phyloP scores from a whole-genome alignment of 805 yeast species.

The Pichia ethanolica region DNA sequence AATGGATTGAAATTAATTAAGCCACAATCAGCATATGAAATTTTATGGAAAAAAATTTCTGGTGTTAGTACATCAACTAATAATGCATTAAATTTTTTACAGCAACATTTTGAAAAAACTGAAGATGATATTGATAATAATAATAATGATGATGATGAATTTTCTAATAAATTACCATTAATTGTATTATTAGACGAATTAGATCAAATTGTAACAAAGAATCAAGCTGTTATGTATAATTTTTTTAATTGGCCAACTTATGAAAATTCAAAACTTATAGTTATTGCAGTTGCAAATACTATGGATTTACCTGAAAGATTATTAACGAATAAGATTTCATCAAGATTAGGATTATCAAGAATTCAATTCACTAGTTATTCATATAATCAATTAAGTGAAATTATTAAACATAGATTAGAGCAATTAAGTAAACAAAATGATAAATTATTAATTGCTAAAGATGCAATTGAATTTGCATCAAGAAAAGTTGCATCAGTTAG shows the following conservation, averaged over 20 bases:
- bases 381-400: slow-evolving; percentile 64
- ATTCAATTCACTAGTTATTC: slow-evolving; percentile 87
- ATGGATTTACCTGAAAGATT: slow-evolving; percentile 94
- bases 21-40: slow-evolving; percentile 77
- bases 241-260: slow-evolving; percentile 97
- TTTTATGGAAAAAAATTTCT: slow-evolving; percentile 69
- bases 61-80: slow-evolving; percentile 52
- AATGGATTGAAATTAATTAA: slow-evolving; percentile 81
- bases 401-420: slow-evolving; percentile 65
- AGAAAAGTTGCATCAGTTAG: slow-evolving; percentile 93
- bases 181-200: slow-evolving; percentile 85
- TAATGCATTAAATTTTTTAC: slow-evolving; percentile 61
- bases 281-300: slow-evolving; percentile 91
- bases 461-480: slow-evolving; percentile 87
- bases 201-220: slow-evolving; percentile 80
- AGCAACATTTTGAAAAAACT: slow-evolving; percentile 49
- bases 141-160: slow-evolving; percentile 10
- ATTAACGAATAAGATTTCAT: slow-evolving; percentile 80
- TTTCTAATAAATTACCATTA: slow-evolving; percentile 38
- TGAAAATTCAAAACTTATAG: slow-evolving; percentile 67
- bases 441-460: slow-evolving; percentile 45
- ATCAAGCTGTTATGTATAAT: slow-evolving; percentile 85
- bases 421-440: slow-evolving; percentile 34
- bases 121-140: slow-evolving; percentile 6
- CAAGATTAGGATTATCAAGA: slow-evolving; percentile 83